These are phyloP conservation scores for Lizanozyma gosingica DNA, from an alignment of 1,139 yeast species.

Conservation along the genomic window DNA sequence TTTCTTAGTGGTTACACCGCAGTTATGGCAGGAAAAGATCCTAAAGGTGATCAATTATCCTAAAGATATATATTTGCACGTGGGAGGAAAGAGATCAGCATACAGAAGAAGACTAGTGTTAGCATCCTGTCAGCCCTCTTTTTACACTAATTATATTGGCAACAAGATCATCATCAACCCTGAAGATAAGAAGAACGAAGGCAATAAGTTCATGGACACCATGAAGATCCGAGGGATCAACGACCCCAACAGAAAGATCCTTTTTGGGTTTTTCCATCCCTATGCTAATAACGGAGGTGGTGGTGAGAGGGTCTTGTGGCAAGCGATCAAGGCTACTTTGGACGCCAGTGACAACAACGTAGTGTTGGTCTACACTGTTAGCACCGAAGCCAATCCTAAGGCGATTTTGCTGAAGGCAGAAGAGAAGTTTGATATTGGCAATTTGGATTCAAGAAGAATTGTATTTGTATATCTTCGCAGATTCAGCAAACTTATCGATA, in stretches of 20 bases:
- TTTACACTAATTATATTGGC: conserved; percentile 33
- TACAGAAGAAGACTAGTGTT: conserved; percentile 30
- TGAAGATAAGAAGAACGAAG: conserved; percentile 18
- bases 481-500: conserved; percentile 54
- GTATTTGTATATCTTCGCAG: conserved; percentile 64
- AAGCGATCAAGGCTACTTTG: conserved; percentile 73
- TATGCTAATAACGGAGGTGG: conserved; percentile 97
- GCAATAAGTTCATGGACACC: conserved; percentile 16
- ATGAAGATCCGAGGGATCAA: conserved; percentile 28
- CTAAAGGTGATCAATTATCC: conserved; percentile 23
- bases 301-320: conserved; percentile 96
- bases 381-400: conserved; percentile 41
- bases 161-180: conserved; percentile 30
- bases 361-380: conserved; percentile 75
- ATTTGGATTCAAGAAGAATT: conserved; percentile 45
- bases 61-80: conserved; percentile 27
- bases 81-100: conserved; percentile 33
- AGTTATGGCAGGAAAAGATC: conserved; percentile 34
- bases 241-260: conserved; percentile 31
- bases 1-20: conserved; percentile 36
- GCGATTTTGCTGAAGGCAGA: conserved; percentile 50
- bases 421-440: conserved; percentile 52
- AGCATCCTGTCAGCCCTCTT: conserved; percentile 30
- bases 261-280: conserved; percentile 92
- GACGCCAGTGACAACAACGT: conserved; percentile 39